These are phyloP conservation scores for Centella asiatica DNA, from an alignment of 129 eudicot species.

Conservation along the genomic window DNA sequence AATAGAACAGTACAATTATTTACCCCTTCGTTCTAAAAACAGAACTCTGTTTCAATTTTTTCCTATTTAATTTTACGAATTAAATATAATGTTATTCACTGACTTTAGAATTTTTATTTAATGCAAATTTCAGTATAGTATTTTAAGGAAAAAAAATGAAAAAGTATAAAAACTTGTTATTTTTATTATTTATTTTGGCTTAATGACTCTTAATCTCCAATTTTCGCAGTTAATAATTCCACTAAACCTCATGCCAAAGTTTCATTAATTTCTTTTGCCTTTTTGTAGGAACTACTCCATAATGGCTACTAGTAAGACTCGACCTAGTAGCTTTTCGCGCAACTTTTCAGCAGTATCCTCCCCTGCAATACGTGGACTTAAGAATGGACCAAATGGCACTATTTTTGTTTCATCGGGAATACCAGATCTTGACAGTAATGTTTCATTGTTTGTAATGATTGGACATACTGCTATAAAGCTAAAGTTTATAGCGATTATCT, in stretches of 20 bases:
- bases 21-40: too few relatives aligned
- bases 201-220: not conserved
- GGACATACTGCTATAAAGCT: not conserved
- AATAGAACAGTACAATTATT: too few relatives aligned
- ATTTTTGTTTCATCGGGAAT: conserved; percentile 85
- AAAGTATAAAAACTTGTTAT: too few relatives aligned
- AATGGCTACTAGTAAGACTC: conserved; percentile 61
- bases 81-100: too few relatives aligned
- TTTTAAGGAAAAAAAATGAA: too few relatives aligned
- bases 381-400: conserved; percentile 84
- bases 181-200: not conserved
- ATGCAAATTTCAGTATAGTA: too few relatives aligned
- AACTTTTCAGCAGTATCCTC: conserved; percentile 42
- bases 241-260: not conserved
- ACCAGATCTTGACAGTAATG: conserved; percentile 88
- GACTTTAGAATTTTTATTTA: too few relatives aligned
- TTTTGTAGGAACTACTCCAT: conserved; percentile 9
- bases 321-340: conserved; percentile 78
- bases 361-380: conserved; percentile 60
- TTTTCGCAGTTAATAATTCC: not conserved
- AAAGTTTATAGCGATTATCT: not conserved
- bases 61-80: too few relatives aligned
- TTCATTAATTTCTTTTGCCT: not conserved
- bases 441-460: not conserved
- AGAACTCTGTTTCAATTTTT: too few relatives aligned